A percentile compares a stretch with the other conserved stretches of the same genome.
Evolutionary conservation across 345 rosid genomes (phyloP).

Genomic region (Brassica nigra): DNA sequence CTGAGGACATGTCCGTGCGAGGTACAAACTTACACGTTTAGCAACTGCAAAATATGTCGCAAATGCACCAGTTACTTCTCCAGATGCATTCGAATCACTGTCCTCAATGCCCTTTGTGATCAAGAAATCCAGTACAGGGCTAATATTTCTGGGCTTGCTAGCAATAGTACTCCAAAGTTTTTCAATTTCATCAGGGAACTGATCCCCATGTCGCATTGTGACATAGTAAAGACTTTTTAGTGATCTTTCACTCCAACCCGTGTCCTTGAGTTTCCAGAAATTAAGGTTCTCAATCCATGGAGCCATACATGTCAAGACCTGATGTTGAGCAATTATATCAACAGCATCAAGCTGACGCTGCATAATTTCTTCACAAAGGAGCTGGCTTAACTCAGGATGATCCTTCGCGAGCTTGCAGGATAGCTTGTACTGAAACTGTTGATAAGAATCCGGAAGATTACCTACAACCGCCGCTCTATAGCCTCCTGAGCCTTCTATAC

Average conservation of each 20-base stretch:
- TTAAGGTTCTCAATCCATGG: conserved; percentile 99
- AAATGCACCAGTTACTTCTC: conserved; percentile 98
- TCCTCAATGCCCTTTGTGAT: conserved; percentile 98
- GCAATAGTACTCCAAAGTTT: conserved; percentile 99
- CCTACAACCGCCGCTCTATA: conserved; percentile 99
- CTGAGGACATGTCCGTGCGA: conserved; percentile 96
- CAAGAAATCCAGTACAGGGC: conserved; percentile 95
- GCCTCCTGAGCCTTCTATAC: conserved; percentile 84
- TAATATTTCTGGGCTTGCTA: conserved; percentile 89
- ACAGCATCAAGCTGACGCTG: conserved; percentile 99
- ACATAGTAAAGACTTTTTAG: conserved; percentile 97
- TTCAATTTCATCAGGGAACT: conserved; percentile 98
- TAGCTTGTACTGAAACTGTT: conserved; percentile 95
- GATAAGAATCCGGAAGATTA: conserved; percentile 98
- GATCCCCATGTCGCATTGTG: conserved; percentile 98
- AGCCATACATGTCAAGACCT: conserved; percentile 99
- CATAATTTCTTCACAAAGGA: conserved; percentile 96
- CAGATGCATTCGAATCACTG: conserved; percentile 97
- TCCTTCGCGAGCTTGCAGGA: conserved; percentile 98
- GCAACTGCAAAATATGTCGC: conserved; percentile 99
- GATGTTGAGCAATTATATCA: conserved; percentile 98
- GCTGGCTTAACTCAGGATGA: conserved; percentile 95
- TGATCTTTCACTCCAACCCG: conserved; percentile 97
- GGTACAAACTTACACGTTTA: conserved; percentile 92
- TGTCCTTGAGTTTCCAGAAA: conserved; percentile 98